phyloP scores from a whole-genome alignment of 768 basidiomycete genomes.

The Epithele typhae region DNA sequence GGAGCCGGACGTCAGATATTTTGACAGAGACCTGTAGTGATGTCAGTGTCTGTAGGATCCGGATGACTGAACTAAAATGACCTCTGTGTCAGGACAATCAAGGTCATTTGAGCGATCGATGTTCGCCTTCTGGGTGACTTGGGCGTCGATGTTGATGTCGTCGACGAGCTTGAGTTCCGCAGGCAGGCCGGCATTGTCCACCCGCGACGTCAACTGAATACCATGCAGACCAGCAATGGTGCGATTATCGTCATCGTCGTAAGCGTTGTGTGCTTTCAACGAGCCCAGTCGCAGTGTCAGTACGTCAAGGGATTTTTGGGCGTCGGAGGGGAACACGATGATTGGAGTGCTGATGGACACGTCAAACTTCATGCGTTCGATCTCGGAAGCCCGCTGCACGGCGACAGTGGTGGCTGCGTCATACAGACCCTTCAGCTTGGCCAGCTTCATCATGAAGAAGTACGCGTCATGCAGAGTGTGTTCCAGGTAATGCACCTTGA shows the following conservation, averaged over 20 bases:
- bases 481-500: slow-evolving; percentile 87
- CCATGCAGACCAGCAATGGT: slow-evolving; percentile 76
- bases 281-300: slow-evolving; percentile 86
- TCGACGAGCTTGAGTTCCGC: slow-evolving; percentile 84
- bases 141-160: slow-evolving; percentile 73
- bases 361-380: slow-evolving; percentile 91
- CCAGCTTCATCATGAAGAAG: slow-evolving; percentile 77
- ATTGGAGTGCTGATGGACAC: slow-evolving; percentile 92
- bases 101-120: slow-evolving; percentile 49
- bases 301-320: slow-evolving; percentile 55
- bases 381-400: slow-evolving; percentile 87
- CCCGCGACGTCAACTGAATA: slow-evolving; percentile 74
- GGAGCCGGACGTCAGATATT: slow-evolving; percentile 80
- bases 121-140: slow-evolving; percentile 57
- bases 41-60: neutral
- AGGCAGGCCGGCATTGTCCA: slow-evolving; percentile 42
- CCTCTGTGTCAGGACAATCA: slow-evolving; percentile 71
- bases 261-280: slow-evolving; percentile 77
- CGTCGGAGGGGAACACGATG: slow-evolving; percentile 75
- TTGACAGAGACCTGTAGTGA: slow-evolving; percentile 54
- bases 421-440: slow-evolving; percentile 88
- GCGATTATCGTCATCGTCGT: slow-evolving; percentile 50
- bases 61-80: slow-evolving; percentile 25
- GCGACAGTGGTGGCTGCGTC: slow-evolving; percentile 93
- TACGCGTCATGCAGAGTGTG: slow-evolving; percentile 88